Evolutionary conservation across 2,329 filamentous ascomycete genomes (phyloP), one percentile per base, ranked within the genome.

Genomic region (Claviceps africana): DNA sequence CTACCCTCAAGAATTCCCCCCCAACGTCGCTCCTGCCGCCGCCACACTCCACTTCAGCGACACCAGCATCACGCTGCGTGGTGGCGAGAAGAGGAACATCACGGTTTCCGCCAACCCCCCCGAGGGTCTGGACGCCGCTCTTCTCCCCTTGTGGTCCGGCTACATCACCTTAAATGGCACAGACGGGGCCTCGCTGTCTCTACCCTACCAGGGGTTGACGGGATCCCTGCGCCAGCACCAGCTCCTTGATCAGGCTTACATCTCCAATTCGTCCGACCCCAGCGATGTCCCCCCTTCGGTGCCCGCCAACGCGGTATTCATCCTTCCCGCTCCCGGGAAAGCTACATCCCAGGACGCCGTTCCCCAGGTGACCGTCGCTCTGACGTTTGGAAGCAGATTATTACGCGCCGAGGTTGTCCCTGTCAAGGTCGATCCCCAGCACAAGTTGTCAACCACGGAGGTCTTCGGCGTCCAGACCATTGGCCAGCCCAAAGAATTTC

Each of bases 381-480:
- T 77, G 4, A 66, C 69, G 21, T 69, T 78, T 21, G 76, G 76
- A 35, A 72, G 71, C 2, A 61, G 67, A 2, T 62, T 67, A 9
- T 51, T 78, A 7, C 70, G 67, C 47, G 66, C 68, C 53, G 70
- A 77, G 53, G 60, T 76, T 19, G 65, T 78, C 0, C 68, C 72
- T 4, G 50, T 72, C 10, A 21, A 10, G 2, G 5, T 9, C 2
- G 17, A 57, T 2, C 57, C 58, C 47, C 62, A 66, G 50, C 54
- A 58, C 51, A 9, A 2, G 9, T 33, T 17, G 1, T 13, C 54
- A 28, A 63, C 62, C 2, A 62, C 58, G 8, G 62, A 69, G 50
- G 54, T 61, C 21, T 59, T 70, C 3, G 73, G 70, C 49, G 62
- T 68, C 56, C 67, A 63, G 56, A 65, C 66, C 10, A 59, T 76